phyloP scores from a whole-genome alignment of 305 asterid genomes.

The Andrographis paniculata region DNA sequence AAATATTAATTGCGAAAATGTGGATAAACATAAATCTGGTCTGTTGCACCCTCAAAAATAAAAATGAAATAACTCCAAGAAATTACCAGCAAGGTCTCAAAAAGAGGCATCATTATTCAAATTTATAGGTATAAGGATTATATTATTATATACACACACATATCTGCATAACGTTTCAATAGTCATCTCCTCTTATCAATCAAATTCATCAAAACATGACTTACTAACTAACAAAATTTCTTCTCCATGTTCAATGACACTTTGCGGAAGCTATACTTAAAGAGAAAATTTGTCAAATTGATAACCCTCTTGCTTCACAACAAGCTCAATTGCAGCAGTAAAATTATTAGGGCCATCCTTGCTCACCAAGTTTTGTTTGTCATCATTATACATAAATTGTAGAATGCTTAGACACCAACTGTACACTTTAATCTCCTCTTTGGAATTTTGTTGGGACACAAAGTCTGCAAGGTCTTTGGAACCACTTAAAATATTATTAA shows the following conservation, averaged over 20 bases:
- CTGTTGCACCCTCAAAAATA: not conserved
- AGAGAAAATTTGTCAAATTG: slow-evolving; percentile 53
- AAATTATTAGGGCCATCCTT: slow-evolving; percentile 44
- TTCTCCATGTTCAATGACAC: slow-evolving; percentile 53
- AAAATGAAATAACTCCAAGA: not conserved
- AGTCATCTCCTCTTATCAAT: too few relatives aligned
- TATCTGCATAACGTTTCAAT: too few relatives aligned
- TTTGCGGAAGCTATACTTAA: slow-evolving; percentile 59
- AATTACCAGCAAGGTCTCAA: slow-evolving; percentile 55
- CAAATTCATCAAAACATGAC: slow-evolving; percentile 13
- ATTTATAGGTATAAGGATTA: too few relatives aligned
- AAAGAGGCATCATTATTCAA: too few relatives aligned
- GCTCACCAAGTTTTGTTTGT: slow-evolving; percentile 28
- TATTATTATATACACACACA: too few relatives aligned
- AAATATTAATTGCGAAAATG: too few relatives aligned
- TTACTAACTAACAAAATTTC: slow-evolving; percentile 50
- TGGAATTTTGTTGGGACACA: slow-evolving; percentile 17
- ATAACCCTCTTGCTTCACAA: slow-evolving; percentile 44
- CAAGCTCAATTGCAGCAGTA: slow-evolving; percentile 41
- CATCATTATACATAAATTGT: slow-evolving; percentile 51
- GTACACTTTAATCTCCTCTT: slow-evolving; percentile 39
- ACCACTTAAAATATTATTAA: slow-evolving; percentile 17
- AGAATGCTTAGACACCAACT: slow-evolving; percentile 61
- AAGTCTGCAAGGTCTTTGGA: slow-evolving; percentile 18
- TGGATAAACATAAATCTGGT: too few relatives aligned